Conservation (phyloP, 2,329 filamentous ascomycete species). For the Exophiala aquamarina region DNA sequence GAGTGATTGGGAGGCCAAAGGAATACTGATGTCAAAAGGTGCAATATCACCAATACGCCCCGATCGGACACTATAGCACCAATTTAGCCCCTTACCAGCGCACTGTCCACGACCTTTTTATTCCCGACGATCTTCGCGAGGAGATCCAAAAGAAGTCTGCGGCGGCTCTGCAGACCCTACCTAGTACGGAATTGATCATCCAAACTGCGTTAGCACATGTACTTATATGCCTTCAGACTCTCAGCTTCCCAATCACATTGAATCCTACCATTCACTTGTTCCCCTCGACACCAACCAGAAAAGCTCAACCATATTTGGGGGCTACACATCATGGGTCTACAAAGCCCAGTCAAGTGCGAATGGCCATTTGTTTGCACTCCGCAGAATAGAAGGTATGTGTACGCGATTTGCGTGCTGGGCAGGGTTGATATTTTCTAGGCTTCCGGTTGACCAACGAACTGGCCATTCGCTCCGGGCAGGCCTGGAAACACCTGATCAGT, state of each 20-base stretch:
- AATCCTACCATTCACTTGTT: constrained; percentile 89
- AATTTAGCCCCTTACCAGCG: constrained; percentile 83
- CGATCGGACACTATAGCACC: constrained; percentile 77
- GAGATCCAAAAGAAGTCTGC: constrained; percentile 87
- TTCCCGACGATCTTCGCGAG: constrained; percentile 81
- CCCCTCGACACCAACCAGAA: constrained; percentile 83
- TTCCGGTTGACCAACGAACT: constrained; percentile 87
- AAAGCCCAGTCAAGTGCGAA: constrained; percentile 89
- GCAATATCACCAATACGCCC: constrained; percentile 91
- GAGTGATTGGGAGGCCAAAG: not conserved
- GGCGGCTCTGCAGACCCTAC: constrained; percentile 79
- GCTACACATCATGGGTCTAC: constrained; percentile 90
- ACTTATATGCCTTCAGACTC: constrained; percentile 47
- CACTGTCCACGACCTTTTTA: constrained; percentile 85
- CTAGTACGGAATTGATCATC: constrained; percentile 55
- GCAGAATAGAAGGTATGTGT: constrained; percentile 72
- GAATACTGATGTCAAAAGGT: constrained; percentile 49
- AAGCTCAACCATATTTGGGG: constrained; percentile 70
- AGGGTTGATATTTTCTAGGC: constrained; percentile 45
- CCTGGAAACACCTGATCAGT: constrained; percentile 84
- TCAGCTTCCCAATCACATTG: constrained; percentile 71
- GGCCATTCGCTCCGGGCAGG: constrained; percentile 79
- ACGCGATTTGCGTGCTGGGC: not conserved
- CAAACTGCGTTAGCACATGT: not conserved
- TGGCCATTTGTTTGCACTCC: constrained; percentile 81